Evolutionary conservation across 163 green algal genomes (phyloP).

Genomic region (Coccomyxa subellipsoidea): DNA sequence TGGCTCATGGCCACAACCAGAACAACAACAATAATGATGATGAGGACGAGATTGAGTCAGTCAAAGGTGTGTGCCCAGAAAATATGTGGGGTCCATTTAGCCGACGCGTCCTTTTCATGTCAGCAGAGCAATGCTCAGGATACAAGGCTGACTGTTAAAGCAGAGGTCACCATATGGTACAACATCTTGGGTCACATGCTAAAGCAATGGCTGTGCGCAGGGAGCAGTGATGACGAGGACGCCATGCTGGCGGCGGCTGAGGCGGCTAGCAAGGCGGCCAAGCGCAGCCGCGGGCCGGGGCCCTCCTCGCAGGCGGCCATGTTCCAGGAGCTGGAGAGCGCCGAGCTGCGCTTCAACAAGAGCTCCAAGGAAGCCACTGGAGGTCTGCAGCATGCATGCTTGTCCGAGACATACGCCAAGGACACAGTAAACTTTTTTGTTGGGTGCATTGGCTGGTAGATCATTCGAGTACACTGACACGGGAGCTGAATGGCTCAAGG

Average conservation of each 20-base stretch:
- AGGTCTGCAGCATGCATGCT: neutral
- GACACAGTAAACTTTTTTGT: too few relatives aligned
- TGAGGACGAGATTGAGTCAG: neutral
- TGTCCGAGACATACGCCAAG: too few relatives aligned
- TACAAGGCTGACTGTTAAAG: too few relatives aligned
- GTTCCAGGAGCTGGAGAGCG: neutral
- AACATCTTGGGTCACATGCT: too few relatives aligned
- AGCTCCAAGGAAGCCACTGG: neutral
- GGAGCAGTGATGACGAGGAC: neutral
- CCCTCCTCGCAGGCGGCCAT: neutral
- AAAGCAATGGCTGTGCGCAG: neutral
- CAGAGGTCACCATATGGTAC: too few relatives aligned
- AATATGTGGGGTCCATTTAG: neutral
- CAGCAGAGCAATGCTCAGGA: too few relatives aligned
- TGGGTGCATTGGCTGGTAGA: too few relatives aligned
- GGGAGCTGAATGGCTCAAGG: too few relatives aligned
- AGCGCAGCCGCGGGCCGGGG: neutral
- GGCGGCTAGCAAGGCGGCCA: neutral
- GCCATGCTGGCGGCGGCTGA: neutral
- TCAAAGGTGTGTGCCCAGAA: neutral
- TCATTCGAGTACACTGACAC: too few relatives aligned
- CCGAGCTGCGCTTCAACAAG: neutral
- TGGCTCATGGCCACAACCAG: neutral
- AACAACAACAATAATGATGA: neutral
- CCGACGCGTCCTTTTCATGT: too few relatives aligned